A percentile compares a stretch with the other conserved stretches of the same genome.
Conservation (phyloP, 768 basidiomycete species). For the Cyclocybe cylindracea region DNA sequence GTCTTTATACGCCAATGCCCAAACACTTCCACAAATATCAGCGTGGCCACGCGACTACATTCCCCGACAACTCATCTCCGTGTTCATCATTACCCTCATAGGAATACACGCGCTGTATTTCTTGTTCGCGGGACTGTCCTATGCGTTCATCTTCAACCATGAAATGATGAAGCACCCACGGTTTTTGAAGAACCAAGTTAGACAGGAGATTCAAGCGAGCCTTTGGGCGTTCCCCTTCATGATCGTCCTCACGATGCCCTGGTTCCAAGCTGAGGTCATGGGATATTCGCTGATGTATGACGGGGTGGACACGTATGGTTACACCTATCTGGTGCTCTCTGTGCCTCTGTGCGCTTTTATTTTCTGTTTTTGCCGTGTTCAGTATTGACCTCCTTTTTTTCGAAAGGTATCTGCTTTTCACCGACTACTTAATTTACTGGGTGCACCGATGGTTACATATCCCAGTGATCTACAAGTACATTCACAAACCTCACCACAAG, state of each 20-base stretch:
- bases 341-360: conserved; percentile 58
- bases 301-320: conserved; percentile 77
- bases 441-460: conserved; percentile 90
- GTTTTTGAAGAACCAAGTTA: conserved; percentile 88
- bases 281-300: conserved; percentile 84
- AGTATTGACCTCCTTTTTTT: conserved; percentile 12
- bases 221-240: conserved; percentile 82
- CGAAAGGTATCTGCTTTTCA: conserved; percentile 40
- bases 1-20: conserved; percentile 25
- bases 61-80: conserved; percentile 74
- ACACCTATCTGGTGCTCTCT: conserved; percentile 68
- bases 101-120: conserved; percentile 91
- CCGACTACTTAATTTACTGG: conserved; percentile 96
- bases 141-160: conserved; percentile 87
- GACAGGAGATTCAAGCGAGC: conserved; percentile 73
- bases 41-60: conserved; percentile 88
- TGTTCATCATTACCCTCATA: conserved; percentile 69
- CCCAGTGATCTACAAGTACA: conserved; percentile 81
- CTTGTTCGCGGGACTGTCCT: conserved; percentile 82
- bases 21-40: conserved; percentile 44
- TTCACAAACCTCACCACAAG: conserved; percentile 99
- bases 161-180: conserved; percentile 95
- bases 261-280: conserved; percentile 91
- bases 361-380: not conserved
- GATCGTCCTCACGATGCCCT: conserved; percentile 84